A percentile compares a stretch with the other conserved stretches of the same genome.
Evolutionary conservation across 768 basidiomycete genomes (phyloP).

Genomic region (Kwoniella europaea): DNA sequence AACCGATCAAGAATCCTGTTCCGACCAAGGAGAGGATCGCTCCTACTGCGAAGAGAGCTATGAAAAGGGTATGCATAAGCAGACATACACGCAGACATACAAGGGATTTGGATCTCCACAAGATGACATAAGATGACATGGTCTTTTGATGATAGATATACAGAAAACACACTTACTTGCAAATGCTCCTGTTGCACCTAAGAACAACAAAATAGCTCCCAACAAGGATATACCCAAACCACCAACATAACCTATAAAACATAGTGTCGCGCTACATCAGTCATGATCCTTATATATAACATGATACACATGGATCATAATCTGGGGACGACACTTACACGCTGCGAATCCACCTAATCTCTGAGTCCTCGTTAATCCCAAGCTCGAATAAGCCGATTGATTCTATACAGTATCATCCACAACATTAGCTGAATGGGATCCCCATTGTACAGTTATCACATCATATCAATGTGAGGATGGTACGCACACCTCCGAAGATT

Average conservation of each 20-base stretch:
- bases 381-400: slow-evolving; percentile 80
- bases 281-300: background rate
- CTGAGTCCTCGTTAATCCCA: slow-evolving; percentile 78
- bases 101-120: background rate
- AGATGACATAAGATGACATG: background rate
- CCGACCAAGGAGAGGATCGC: slow-evolving; percentile 81
- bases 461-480: background rate
- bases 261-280: background rate
- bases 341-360: slow-evolving; percentile 83
- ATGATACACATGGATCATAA: background rate
- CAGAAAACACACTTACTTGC: slow-evolving; percentile 65
- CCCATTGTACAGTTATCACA: background rate
- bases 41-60: slow-evolving; percentile 82
- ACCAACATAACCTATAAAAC: slow-evolving; percentile 65
- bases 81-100: too few relatives aligned
- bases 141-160: background rate
- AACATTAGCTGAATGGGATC: background rate
- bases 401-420: slow-evolving; percentile 61
- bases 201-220: slow-evolving; percentile 75
- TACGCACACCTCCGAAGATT: slow-evolving; percentile 53
- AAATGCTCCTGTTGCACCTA: slow-evolving; percentile 72
- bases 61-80: slow-evolving; percentile 10
- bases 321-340: slow-evolving; percentile 65
- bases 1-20: slow-evolving; percentile 61
- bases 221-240: slow-evolving; percentile 82